These are phyloP conservation scores for Rhinocladiella mackenziei DNA, from an alignment of 2,329 filamentous ascomycete species.

Conservation along the genomic window DNA sequence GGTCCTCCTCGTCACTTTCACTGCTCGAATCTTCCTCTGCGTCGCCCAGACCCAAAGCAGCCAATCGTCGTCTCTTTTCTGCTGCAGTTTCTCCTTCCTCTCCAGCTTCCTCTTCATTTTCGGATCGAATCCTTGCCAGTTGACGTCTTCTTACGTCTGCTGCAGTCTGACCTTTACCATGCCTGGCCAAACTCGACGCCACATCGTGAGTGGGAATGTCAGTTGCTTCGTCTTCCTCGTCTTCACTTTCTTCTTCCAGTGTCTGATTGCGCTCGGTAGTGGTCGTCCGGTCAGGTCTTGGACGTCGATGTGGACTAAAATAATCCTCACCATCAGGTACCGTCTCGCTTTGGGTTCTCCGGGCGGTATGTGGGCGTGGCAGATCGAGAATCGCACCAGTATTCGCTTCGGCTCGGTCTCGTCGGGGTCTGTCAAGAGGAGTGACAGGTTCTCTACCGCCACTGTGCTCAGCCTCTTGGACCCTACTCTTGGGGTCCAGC, in stretches of 20 bases:
- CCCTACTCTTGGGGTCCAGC: constrained; percentile 57
- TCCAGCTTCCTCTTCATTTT: constrained; percentile 29
- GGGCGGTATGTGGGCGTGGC: constrained; percentile 2
- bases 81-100: constrained; percentile 45
- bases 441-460: constrained; percentile 40
- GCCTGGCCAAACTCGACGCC: constrained; percentile 37
- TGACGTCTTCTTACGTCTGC: constrained; percentile 38
- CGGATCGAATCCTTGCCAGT: constrained; percentile 31
- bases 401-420: constrained; percentile 17
- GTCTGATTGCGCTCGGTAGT: constrained; percentile 8
- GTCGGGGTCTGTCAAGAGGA: constrained; percentile 21
- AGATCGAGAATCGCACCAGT: constrained; percentile 1
- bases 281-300: constrained; percentile 6
- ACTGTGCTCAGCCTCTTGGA: constrained; percentile 42
- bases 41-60: constrained; percentile 37
- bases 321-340: constrained; percentile 14
- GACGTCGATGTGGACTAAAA: constrained; percentile 15
- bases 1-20: constrained; percentile 31
- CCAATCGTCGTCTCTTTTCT: constrained; percentile 45
- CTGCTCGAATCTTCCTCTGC: constrained; percentile 28
- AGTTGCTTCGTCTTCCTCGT: constrained; percentile 17
- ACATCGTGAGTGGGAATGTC: constrained; percentile 36
- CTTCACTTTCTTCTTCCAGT: constrained; percentile 18
- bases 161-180: constrained; percentile 34
- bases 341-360: constrained; percentile 1